These are phyloP conservation scores for Warburgia ugandensis DNA, from an alignment of 164 flowering plant species.

Conservation along the genomic window DNA sequence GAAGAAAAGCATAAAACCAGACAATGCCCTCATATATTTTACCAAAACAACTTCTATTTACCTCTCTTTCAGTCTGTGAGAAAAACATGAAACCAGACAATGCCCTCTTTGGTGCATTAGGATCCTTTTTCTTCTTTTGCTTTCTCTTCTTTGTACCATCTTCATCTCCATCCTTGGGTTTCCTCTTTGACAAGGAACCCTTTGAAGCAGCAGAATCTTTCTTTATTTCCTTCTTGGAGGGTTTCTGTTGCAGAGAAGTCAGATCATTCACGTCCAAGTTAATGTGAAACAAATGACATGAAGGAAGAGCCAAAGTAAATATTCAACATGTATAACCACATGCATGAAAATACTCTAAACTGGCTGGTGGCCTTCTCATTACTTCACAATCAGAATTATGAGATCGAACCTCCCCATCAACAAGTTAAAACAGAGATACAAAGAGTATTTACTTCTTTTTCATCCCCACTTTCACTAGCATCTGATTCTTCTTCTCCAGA, in stretches of 20 bases:
- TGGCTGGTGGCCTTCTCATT: no score
- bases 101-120: conserved; percentile 95
- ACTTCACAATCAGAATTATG: no score
- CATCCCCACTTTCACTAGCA: conserved; percentile 69
- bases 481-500: conserved; percentile 87
- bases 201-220: conserved; percentile 53
- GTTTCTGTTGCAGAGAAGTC: conserved; percentile 31
- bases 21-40: no score
- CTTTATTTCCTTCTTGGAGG: conserved; percentile 60
- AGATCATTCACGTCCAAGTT: no score
- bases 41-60: no score
- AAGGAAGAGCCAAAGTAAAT: no score
- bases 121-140: conserved; percentile 91
- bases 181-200: conserved; percentile 57
- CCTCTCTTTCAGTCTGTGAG: conserved; percentile 82
- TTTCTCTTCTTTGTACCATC: conserved; percentile 78
- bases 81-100: conserved; percentile 81
- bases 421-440: neutral
- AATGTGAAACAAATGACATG: no score
- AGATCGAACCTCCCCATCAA: no score
- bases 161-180: conserved; percentile 61
- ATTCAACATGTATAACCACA: no score
- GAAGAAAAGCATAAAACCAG: no score
- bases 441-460: conserved; percentile 43
- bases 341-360: no score